Evolutionary conservation across 768 basidiomycete genomes (phyloP).

Genomic region (Chalciporus sphaerocephalus): DNA sequence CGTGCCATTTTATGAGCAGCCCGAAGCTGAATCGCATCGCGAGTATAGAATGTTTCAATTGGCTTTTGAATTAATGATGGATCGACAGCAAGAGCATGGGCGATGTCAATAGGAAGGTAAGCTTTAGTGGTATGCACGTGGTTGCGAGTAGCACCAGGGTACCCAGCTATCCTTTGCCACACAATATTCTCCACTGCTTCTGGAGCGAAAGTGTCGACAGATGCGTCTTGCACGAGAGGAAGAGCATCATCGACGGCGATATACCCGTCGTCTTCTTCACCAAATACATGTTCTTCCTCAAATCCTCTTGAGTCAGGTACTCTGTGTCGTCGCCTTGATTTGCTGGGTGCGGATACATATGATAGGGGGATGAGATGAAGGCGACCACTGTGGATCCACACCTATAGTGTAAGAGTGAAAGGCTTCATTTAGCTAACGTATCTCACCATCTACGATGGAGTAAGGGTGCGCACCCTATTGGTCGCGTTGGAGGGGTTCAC

Average conservation of each 20-base stretch:
- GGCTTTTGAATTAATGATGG: conserved; percentile 80
- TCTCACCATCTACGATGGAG: conserved; percentile 30
- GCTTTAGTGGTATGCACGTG: conserved; percentile 78
- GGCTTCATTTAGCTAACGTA: conserved; percentile 28
- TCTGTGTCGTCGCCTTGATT: conserved; percentile 46
- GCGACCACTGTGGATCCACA: conserved; percentile 83
- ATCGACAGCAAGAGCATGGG: conserved; percentile 58
- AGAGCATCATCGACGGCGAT: conserved; percentile 62
- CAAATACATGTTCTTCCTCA: conserved; percentile 42
- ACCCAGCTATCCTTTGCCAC: conserved; percentile 72
- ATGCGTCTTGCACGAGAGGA: conserved; percentile 51
- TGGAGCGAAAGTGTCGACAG: conserved; percentile 56
- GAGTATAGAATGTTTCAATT: conserved; percentile 89
- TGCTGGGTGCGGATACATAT: conserved; percentile 64
- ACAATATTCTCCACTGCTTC: conserved; percentile 57
- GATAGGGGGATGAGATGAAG: conserved; percentile 85
- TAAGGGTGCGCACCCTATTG: conserved; percentile 73
- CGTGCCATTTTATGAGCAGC: conserved; percentile 85
- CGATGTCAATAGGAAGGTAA: conserved; percentile 77
- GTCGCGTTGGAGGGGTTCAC: conserved; percentile 86
- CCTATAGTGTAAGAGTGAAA: conserved; percentile 46
- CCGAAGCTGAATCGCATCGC: conserved; percentile 89
- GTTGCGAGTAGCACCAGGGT: conserved; percentile 58
- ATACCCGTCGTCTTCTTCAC: conserved; percentile 46
- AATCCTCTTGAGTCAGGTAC: conserved; percentile 39